Percentiles rank a stretch among this genome's conserved stretches.
Evolutionary conservation across 2,329 filamentous ascomycete genomes (phyloP).

Genomic region (Hypoxylon sp.): DNA sequence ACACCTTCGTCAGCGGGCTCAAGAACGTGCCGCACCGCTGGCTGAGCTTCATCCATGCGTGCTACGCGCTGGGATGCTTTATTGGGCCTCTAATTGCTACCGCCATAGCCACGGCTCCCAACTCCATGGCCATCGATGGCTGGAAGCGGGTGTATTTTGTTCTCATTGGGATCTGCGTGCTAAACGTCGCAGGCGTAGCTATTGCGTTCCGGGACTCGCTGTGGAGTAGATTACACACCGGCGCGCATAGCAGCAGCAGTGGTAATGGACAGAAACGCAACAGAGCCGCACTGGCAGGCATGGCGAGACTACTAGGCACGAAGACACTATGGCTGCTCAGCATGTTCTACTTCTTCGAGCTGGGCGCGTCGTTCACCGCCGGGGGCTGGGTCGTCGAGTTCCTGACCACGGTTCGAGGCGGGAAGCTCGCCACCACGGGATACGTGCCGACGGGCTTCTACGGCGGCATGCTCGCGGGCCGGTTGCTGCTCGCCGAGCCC

Average conservation of each 20-base stretch:
- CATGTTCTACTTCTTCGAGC: constrained; percentile 75
- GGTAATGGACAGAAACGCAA: constrained; percentile 47
- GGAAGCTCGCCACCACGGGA: constrained; percentile 65
- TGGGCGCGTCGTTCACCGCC: constrained; percentile 70
- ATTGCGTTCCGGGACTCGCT: constrained; percentile 66
- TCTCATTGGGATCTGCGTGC: constrained; percentile 65
- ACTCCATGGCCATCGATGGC: constrained; percentile 47
- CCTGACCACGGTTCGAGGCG: constrained; percentile 71
- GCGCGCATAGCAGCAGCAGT: not conserved
- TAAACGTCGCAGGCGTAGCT: constrained; percentile 64
- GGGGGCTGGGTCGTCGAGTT: constrained; percentile 76
- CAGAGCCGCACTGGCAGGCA: constrained; percentile 58
- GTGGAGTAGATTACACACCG: constrained; percentile 46
- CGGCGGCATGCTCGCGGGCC: constrained; percentile 70
- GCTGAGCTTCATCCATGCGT: constrained; percentile 75
- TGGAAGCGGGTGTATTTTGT: constrained; percentile 73
- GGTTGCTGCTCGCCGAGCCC: constrained; percentile 70
- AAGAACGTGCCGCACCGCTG: constrained; percentile 68
- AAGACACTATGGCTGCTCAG: constrained; percentile 71
- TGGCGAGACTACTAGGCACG: constrained; percentile 61
- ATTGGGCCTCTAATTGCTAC: constrained; percentile 70
- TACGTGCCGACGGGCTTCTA: constrained; percentile 74
- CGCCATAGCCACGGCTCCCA: constrained; percentile 60
- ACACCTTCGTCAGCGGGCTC: constrained; percentile 70
- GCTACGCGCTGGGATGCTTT: constrained; percentile 71